phyloP scores from a whole-genome alignment of 768 basidiomycete species.

The Xerocomellus intermedius region DNA sequence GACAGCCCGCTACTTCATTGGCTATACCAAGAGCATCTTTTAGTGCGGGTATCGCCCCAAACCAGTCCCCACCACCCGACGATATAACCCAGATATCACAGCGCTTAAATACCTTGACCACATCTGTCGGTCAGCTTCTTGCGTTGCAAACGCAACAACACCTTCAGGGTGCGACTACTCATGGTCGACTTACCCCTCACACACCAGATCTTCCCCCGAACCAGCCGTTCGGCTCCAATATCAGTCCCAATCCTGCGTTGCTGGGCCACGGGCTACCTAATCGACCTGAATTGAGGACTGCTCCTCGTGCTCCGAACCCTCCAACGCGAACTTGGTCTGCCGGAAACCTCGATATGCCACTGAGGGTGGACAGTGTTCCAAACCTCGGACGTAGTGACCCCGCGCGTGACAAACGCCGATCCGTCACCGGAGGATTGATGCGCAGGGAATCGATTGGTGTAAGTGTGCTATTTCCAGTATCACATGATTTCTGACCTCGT shows the following conservation, averaged over 20 bases:
- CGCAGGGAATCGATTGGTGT: constrained; percentile 78
- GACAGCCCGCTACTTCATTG: constrained; percentile 34
- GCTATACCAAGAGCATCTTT: constrained; percentile 59
- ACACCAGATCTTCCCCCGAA: constrained; percentile 47
- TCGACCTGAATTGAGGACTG: constrained; percentile 61
- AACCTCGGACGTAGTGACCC: constrained; percentile 38
- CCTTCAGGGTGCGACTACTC: constrained; percentile 45
- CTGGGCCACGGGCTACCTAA: constrained; percentile 63
- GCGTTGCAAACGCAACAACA: constrained; percentile 75
- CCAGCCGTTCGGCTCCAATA: constrained; percentile 36
- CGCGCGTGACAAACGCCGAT: constrained; percentile 70
- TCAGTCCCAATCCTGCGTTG: constrained; percentile 37
- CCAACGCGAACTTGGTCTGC: constrained; percentile 85
- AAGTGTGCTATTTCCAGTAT: constrained; percentile 31
- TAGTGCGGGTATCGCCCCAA: constrained; percentile 67
- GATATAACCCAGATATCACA: constrained; percentile 77
- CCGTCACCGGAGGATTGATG: constrained; percentile 57
- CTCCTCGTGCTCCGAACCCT: constrained; percentile 61
- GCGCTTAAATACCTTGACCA: constrained; percentile 73
- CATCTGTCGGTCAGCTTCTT: constrained; percentile 82
- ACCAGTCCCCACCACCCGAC: constrained; percentile 64
- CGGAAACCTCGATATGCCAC: constrained; percentile 71
- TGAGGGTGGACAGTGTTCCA: constrained; percentile 48
- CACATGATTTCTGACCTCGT: constrained; percentile 14
- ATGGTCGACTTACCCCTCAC: constrained; percentile 34